These are phyloP conservation scores for Aegle marmelos DNA, from an alignment of 345 rosid species.

Conservation along the genomic window DNA sequence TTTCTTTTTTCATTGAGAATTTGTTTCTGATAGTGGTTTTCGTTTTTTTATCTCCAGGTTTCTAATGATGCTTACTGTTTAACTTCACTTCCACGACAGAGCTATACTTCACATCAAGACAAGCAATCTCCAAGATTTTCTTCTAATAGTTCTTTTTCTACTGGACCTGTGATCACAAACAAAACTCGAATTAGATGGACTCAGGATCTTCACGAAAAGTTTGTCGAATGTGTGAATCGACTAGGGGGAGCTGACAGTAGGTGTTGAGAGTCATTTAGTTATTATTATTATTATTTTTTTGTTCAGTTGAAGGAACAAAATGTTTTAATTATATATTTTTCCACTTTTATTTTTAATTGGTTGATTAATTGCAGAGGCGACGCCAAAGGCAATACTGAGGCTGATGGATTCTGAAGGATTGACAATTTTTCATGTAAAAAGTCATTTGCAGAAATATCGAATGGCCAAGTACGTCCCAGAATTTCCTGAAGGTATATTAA, in stretches of 20 bases:
- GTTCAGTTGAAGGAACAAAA: not conserved
- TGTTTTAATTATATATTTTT: not conserved
- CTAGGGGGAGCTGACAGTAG: slow-evolving; percentile 89
- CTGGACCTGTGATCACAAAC: slow-evolving; percentile 23
- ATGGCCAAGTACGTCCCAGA: slow-evolving; percentile 79
- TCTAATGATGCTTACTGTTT: slow-evolving; percentile 15
- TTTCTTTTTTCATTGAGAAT: not conserved
- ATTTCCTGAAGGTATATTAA: slow-evolving; percentile 54
- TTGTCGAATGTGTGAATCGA: slow-evolving; percentile 69
- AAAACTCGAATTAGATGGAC: slow-evolving; percentile 87
- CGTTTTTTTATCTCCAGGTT: slow-evolving; percentile 21
- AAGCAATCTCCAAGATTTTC: slow-evolving; percentile 30
- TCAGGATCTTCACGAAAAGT: slow-evolving; percentile 85
- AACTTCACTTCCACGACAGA: slow-evolving; percentile 28
- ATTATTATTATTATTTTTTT: too few species aligned
- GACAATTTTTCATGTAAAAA: slow-evolving; percentile 94
- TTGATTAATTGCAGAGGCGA: slow-evolving; percentile 55
- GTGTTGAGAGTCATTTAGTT: not conserved
- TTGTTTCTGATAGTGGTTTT: not conserved
- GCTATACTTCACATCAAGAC: slow-evolving; percentile 30
- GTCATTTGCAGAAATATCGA: slow-evolving; percentile 98
- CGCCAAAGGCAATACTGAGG: slow-evolving; percentile 89
- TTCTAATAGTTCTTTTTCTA: slow-evolving; percentile 17
- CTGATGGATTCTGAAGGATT: slow-evolving; percentile 85
- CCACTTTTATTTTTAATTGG: not conserved